phyloP scores from a whole-genome alignment of 805 yeast genomes.

The Pichia ethanolica region DNA sequence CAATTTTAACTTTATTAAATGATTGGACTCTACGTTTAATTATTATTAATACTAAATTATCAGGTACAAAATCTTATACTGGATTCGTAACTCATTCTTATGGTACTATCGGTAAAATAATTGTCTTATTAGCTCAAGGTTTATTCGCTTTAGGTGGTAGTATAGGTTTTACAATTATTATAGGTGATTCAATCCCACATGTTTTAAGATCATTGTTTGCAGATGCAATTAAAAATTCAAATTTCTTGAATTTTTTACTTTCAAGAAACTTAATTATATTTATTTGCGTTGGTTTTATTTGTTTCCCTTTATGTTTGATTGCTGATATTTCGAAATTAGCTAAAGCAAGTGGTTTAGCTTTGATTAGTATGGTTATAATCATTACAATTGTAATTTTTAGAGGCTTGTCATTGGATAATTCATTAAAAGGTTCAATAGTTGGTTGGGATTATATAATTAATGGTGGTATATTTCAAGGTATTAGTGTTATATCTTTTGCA shows the following conservation, averaged over 20 bases:
- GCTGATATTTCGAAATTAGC: constrained; percentile 80
- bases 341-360: constrained; percentile 78
- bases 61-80: constrained; percentile 75
- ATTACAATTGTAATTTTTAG: constrained; percentile 63
- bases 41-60: constrained; percentile 71
- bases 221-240: constrained; percentile 26
- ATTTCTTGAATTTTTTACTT: constrained; percentile 47
- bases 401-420: constrained; percentile 54
- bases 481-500: constrained; percentile 92
- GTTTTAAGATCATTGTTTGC: constrained; percentile 61
- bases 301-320: constrained; percentile 76
- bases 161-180: constrained; percentile 88
- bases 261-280: constrained; percentile 65
- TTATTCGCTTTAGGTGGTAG: constrained; percentile 92
- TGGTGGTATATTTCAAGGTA: constrained; percentile 72
- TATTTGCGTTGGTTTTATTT: constrained; percentile 60
- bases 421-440: constrained; percentile 42
- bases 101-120: constrained; percentile 62
- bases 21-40: constrained; percentile 85
- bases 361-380: constrained; percentile 76
- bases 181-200: constrained; percentile 93
- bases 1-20: constrained; percentile 57
- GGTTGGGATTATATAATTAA: constrained; percentile 45
- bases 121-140: constrained; percentile 70
- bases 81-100: constrained; percentile 75